Base-by-base conservation (phyloP, 352 stramenopile genomes). In the Globisporangium cederbergense region DNA sequence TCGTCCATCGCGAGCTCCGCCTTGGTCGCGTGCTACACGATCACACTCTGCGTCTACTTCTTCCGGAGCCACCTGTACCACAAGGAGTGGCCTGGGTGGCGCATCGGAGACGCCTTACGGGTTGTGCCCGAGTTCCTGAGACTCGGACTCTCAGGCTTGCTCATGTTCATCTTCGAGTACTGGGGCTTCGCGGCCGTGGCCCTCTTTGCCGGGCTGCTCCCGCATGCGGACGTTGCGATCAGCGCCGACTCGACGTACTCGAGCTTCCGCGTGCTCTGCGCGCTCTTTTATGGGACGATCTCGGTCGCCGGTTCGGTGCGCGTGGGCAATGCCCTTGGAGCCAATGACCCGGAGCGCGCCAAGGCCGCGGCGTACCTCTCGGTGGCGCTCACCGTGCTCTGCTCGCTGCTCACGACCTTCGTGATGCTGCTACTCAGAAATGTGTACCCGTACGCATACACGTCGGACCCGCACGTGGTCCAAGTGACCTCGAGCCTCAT, bases 151-250 rank as follows among this genome's bases (percentile, higher is more conserved):
- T 90, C 88, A 0, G 89, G 89, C 0, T 77, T 95, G 67, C 70
- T 88, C 42, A 93, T 96, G 81, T 78, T 94, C 36, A 82, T 94
- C 66, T 96, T 91, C 63, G 87, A 96, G 70, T 93, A 88, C 58
- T 93, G 81, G 79, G 85, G 84, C 20, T 97, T 92, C 53, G 86
- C 90, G 10, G 72, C 73, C 0, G 76, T 95, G 46, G 77, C 83
- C n/a, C 69, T 97, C 1, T 70, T 86, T 14, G 87, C 87, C 2
- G 85, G 88, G 14, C 76, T 91, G 59, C 70, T 96, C n/a, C 86
- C 85, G 47, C 68, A 88, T 52, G 78, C 88, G 2, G 82, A 88
- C 18, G 79, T 93, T 4, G 83, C 77, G 7, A 96, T 97, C 49
- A 93, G 90, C 58, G 86, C 86, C 50, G 89, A 96, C 69, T 86